Conservation (phyloP, 2,329 filamentous ascomycete species). For the Colletotrichum godetiae region DNA sequence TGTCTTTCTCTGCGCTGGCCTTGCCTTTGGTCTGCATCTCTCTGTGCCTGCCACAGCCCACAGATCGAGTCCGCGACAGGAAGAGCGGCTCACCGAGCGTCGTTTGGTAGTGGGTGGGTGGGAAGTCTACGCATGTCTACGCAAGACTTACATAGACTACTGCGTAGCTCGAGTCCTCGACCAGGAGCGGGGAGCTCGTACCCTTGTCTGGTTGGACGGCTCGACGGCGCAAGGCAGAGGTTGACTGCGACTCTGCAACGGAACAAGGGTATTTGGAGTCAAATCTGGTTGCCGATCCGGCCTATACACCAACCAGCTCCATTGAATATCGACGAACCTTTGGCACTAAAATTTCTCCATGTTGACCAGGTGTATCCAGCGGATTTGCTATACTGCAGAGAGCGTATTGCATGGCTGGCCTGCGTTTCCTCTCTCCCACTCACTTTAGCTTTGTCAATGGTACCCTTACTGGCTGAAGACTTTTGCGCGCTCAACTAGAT, state of each 20-base stretch:
- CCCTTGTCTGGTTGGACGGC: neutral
- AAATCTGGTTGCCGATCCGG: conserved; percentile 13
- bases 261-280: conserved; percentile 13
- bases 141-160: neutral
- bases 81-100: conserved; percentile 5
- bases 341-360: conserved; percentile 4
- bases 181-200: neutral
- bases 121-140: neutral
- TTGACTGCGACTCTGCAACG: conserved; percentile 8
- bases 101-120: neutral
- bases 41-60: neutral
- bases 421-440: neutral
- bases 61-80: neutral
- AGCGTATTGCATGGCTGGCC: neutral
- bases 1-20: neutral
- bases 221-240: neutral
- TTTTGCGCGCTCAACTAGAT: neutral
- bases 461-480: neutral
- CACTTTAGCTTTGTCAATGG: neutral
- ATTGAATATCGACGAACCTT: neutral
- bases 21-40: neutral
- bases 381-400: neutral
- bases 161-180: neutral
- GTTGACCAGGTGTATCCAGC: neutral
- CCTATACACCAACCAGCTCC: conserved; percentile 2